Conservation (phyloP, 2,329 filamentous ascomycete species). For the Fusarium pilosicola region DNA sequence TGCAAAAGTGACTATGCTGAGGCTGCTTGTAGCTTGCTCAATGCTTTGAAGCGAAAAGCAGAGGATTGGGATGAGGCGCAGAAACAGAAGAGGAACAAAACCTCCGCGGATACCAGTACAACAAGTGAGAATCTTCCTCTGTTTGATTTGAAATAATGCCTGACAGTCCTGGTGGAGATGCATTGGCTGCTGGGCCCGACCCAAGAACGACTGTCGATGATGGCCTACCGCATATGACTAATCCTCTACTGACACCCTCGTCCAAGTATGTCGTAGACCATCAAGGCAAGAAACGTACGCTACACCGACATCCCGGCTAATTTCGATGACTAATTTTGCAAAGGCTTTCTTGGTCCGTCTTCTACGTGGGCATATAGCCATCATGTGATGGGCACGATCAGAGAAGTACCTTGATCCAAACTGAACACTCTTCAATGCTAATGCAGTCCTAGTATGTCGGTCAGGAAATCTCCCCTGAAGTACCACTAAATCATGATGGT, state of each 20-base stretch:
- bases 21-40: neutral
- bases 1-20: rapidly evolving
- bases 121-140: neutral
- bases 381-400: neutral
- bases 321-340: rapidly evolving
- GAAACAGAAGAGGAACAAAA: neutral
- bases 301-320: too few relatives aligned
- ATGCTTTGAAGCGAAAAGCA: neutral
- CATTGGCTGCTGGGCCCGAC: too few relatives aligned
- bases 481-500: neutral
- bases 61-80: neutral
- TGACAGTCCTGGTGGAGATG: too few relatives aligned
- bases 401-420: too few relatives aligned
- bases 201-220: neutral
- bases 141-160: too few relatives aligned
- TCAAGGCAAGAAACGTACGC: neutral
- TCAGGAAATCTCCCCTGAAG: neutral
- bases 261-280: neutral
- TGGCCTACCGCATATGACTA: neutral
- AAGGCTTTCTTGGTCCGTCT: neutral
- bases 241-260: neutral
- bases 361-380: neutral
- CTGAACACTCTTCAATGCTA: too few relatives aligned
- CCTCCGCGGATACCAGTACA: rapidly evolving
- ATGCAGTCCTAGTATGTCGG: neutral